phyloP scores from a whole-genome alignment of 805 yeast species.

The Ascoidea asiatica region DNA sequence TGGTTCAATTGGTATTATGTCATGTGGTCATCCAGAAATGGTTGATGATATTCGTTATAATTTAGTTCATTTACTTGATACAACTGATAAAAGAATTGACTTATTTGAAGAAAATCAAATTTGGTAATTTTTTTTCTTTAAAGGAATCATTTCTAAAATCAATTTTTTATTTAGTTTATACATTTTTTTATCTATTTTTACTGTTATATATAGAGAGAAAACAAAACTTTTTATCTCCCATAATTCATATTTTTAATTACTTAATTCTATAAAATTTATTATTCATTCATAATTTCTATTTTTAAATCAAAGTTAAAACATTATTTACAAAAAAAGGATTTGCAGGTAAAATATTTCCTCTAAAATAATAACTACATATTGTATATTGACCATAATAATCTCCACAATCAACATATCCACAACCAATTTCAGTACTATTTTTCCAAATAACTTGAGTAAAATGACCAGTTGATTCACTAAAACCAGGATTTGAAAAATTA shows the following conservation, averaged over 20 bases:
- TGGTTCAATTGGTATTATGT: conserved; percentile 36
- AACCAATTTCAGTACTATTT: conserved; percentile 46
- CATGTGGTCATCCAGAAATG: conserved; percentile 54
- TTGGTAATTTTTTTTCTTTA: conserved; percentile 32
- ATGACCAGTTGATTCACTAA: conserved; percentile 46
- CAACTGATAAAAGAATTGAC: conserved; percentile 37
- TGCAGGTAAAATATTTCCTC: conserved; percentile 60
- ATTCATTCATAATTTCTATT: too few relatives aligned
- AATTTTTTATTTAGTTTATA: too few relatives aligned
- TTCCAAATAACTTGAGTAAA: conserved; percentile 77
- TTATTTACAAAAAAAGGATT: too few relatives aligned
- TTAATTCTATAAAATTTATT: too few relatives aligned
- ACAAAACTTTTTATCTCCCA: too few relatives aligned
- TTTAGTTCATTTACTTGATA: conserved; percentile 26
- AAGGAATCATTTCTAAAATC: too few relatives aligned
- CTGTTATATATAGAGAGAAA: too few relatives aligned
- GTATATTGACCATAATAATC: conserved; percentile 36
- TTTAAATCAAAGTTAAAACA: too few relatives aligned
- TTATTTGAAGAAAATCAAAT: conserved; percentile 62
- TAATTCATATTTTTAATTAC: too few relatives aligned
- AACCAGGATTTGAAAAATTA: conserved; percentile 34
- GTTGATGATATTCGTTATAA: conserved; percentile 39
- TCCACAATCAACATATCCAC: conserved; percentile 54
- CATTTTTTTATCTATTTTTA: too few relatives aligned
- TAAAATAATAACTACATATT: conserved; percentile 62